Evolutionary conservation across 345 rosid species (phyloP).

Genomic region (Barbarea vulgaris): DNA sequence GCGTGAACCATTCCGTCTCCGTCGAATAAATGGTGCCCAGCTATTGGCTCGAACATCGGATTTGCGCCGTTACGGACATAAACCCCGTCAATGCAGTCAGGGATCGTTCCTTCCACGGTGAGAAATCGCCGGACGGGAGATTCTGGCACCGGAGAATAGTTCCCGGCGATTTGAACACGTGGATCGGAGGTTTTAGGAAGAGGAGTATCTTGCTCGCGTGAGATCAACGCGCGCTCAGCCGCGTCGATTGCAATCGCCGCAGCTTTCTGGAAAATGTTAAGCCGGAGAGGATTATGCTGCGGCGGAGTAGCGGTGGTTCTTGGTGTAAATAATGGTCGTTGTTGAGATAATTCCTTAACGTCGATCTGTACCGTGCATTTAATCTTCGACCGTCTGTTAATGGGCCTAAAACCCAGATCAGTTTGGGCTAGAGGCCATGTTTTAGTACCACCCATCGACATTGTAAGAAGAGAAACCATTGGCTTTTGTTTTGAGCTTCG

Average conservation of each 20-base stretch:
- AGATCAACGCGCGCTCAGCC: conserved; percentile 59
- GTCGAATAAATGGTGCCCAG: conserved; percentile 94
- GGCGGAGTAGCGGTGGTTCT: conserved; percentile 29
- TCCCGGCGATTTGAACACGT: conserved; percentile 75
- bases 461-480: conserved; percentile 35
- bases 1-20: conserved; percentile 99
- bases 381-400: conserved; percentile 11
- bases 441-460: conserved; percentile 20
- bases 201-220: conserved; percentile 57
- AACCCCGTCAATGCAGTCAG: conserved; percentile 76
- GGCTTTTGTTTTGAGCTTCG: conserved; percentile 6
- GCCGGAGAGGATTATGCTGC: conserved; percentile 42
- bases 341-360: conserved; percentile 25
- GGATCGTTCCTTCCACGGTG: conserved; percentile 64
- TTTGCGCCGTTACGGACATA: conserved; percentile 95
- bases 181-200: conserved; percentile 90
- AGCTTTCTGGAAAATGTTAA: conserved; percentile 67
- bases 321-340: conserved; percentile 24
- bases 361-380: conserved; percentile 40
- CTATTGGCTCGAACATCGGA: conserved; percentile 76
- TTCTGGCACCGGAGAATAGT: conserved; percentile 85
- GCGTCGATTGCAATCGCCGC: conserved; percentile 62
- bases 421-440: conserved; percentile 30
- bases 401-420: conserved; percentile 27
- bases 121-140: conserved; percentile 52